Evolutionary conservation across 306 rosid species (phyloP), one percentile per base, ranked within the genome.

Genomic region (Acacia melanoxylon): DNA sequence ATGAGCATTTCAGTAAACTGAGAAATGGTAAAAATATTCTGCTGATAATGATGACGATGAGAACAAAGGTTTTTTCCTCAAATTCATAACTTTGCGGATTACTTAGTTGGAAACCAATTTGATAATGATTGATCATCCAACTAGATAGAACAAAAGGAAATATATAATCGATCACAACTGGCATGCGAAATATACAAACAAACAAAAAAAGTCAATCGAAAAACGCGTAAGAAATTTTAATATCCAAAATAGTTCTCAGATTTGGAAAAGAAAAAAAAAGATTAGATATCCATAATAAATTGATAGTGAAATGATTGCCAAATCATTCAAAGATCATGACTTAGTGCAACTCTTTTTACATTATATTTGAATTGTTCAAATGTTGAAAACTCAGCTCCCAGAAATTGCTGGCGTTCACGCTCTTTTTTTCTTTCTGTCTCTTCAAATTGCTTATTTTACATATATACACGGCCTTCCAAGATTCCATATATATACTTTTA

Each of bases 251-350:
- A 58, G 65, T 10, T 8, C 29, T 22, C 15, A 58, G 62, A 56
- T 56, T n/a, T n/a, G 25, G 35, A 2, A 2, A 2, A 3, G 11
- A 6, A 8, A 8, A 31, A 31, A 56, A 8, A 19, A n/a, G 8
- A 52, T 22, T 1, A 31, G 3, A 31, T 31, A n/a, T 8, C 15
- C 29, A n/a, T n/a, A 22, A 58, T 3, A 58, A 9, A 10, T 1
- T 22, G 65, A 22, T 9, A 58, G 31, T 9, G 65, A 58, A 37
- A 19, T 37, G 24, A 66, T 24, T 33, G 13, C 29, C 4, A 74
- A 76, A 68, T 29, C 79, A 72, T 82, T 52, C 89, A 68, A 80
- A 80, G 87, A 80, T 44, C 20, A 41, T 68, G 87, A 56, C 58
- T 41, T 19, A 25, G 12, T 3, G 75, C 58, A 62, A 42, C 24